Base-by-base conservation (phyloP, 2,329 filamentous ascomycete species). In the Whalleya microplaca region DNA sequence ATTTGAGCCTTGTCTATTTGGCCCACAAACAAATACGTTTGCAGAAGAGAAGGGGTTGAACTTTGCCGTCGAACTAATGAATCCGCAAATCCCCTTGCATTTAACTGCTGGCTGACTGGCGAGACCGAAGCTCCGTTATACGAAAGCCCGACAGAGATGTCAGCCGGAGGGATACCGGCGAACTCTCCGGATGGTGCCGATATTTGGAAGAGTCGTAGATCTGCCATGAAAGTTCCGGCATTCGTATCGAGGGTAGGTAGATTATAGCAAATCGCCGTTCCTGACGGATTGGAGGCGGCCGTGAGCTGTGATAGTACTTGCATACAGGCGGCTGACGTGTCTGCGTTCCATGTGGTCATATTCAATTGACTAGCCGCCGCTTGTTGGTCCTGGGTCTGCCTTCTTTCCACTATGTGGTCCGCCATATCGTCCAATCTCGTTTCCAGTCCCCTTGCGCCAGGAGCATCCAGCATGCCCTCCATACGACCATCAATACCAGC, bases 191-290 rank as follows among this genome's bases (percentile, higher is more conserved):
- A 79, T 0, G 89, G 80, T 0, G 81, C 73, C 5, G 85, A 86
- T 45, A 93, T 75, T 71, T 88, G 86, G 75, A 86, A 95, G 57
- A 95, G 77, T 51, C 90, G 82, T 48, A 95, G 73, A 70, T 95
- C 91, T 27, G 90, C 90, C 72, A 90, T 84, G 70, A 95, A 95
- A 16, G 85, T 77, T 27, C 90, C 90, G 0, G 83, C 86, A 3
- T 73, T 73, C 64, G 83, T 84, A 74, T 94, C 83, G 55, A 92
- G 80, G 41, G 84, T 84, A 0, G 88, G 86, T 21, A 96, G 74
- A 71, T 95, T 96, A 77, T 94, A 95, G 81, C 91, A 96, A 46
- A 91, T 84, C 56, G 88, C 88, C 46, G 91, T 84, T 48, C 91
- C 91, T 9, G 89, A 88, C 4, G 89, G 89, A 64, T 93, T 94